Percentiles rank a stretch among this genome's conserved stretches.
Evolutionary conservation across 441 rosid species (phyloP).

Genomic region (Mallotus repandus): DNA sequence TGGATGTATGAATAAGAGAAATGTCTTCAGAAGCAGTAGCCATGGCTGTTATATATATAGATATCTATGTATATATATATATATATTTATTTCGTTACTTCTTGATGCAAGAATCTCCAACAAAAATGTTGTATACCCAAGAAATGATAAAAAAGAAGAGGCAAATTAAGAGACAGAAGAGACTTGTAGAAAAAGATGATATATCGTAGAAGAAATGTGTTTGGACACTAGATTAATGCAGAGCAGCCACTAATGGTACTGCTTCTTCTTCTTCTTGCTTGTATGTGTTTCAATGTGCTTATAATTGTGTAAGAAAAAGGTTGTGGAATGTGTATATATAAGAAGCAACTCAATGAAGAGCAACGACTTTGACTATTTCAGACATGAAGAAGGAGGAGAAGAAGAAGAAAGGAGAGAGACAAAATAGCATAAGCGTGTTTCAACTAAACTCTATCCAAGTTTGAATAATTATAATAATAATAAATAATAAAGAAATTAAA

Average conservation of each 20-base stretch:
- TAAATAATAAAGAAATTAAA: too few relatives aligned
- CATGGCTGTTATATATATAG: conserved; percentile 1
- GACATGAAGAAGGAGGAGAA: background rate
- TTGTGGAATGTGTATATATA: conserved; percentile 29
- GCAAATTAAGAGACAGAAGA: background rate
- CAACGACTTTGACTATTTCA: conserved; percentile 24
- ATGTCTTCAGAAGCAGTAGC: conserved; percentile 1
- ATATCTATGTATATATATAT: too few relatives aligned
- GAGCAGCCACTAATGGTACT: too few relatives aligned
- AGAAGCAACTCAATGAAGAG: background rate
- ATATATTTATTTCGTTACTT: too few relatives aligned
- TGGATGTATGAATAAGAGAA: conserved; percentile 66
- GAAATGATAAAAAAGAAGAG: background rate
- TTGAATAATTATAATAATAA: background rate
- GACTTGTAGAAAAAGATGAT: too few relatives aligned
- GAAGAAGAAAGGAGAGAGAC: background rate
- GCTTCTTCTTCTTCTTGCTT: background rate
- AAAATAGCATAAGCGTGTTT: background rate
- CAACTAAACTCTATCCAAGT: background rate
- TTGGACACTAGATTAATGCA: too few relatives aligned
- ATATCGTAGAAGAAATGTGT: too few relatives aligned
- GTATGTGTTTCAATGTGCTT: background rate
- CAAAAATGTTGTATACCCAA: too few relatives aligned
- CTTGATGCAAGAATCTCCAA: background rate
- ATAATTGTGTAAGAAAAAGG: conserved; percentile 38